Evolutionary conservation across 1,139 yeast species (phyloP).

Genomic region (Yamadazyma epiphylla): DNA sequence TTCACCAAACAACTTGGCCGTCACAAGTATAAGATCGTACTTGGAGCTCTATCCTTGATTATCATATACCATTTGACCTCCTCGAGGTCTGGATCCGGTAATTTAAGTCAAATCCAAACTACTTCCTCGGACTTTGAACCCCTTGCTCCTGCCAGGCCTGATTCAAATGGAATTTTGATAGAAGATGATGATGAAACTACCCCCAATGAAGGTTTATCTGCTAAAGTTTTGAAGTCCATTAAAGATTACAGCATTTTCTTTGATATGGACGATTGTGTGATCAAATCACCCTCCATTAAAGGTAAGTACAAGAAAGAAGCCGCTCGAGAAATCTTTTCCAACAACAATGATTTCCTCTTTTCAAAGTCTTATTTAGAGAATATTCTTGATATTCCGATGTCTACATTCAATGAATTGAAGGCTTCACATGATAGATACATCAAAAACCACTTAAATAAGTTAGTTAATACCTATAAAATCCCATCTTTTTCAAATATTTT

Average conservation of each 20-base stretch:
- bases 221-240: conserved; percentile 10
- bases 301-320: conserved; percentile 27
- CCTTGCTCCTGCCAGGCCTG: conserved; percentile 5
- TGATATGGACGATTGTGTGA: conserved; percentile 24
- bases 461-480: conserved; percentile 26
- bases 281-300: conserved; percentile 30
- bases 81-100: no score
- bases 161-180: conserved; percentile 3
- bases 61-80: conserved; percentile 3
- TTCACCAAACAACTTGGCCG: conserved; percentile 4
- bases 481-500: conserved; percentile 38
- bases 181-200: background rate
- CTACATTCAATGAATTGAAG: conserved; percentile 26
- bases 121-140: conserved; percentile 3
- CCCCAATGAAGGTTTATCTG: conserved; percentile 1
- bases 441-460: conserved; percentile 24
- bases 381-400: conserved; percentile 34
- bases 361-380: conserved; percentile 36
- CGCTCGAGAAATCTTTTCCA: conserved; percentile 29
- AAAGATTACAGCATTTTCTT: conserved; percentile 31
- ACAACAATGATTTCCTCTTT: conserved; percentile 25
- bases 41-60: conserved; percentile 4
- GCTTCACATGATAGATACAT: conserved; percentile 31
- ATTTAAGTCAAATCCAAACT: no score
- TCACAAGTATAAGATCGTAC: conserved; percentile 6